Percentiles rank a stretch among this genome's conserved stretches.
Evolutionary conservation across 495 filamentous ascomycete species (phyloP).

Genomic region (Penicilliopsis zonata): DNA sequence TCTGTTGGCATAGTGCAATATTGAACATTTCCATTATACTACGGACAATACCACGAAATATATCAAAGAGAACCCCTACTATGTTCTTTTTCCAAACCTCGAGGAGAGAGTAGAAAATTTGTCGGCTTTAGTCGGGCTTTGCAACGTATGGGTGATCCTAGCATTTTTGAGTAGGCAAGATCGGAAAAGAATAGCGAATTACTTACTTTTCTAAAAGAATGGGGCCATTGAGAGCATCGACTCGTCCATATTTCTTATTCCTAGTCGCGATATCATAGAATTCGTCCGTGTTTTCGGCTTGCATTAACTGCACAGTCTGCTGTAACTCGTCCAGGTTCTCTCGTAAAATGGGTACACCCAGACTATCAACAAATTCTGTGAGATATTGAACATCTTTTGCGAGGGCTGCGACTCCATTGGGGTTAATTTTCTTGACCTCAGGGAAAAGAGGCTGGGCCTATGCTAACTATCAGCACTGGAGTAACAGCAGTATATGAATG

Average conservation of each 20-base stretch:
- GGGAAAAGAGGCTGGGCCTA: constrained; percentile 72
- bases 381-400: constrained; percentile 75
- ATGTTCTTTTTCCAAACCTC: constrained; percentile 56
- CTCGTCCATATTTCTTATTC: constrained; percentile 85
- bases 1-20: too few species aligned
- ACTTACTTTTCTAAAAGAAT: constrained; percentile 77
- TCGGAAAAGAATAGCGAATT: neutral
- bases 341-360: constrained; percentile 67
- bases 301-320: constrained; percentile 81
- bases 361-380: constrained; percentile 67
- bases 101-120: constrained; percentile 58
- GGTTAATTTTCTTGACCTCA: constrained; percentile 73
- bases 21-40: too few species aligned
- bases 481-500: neutral
- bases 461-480: constrained; percentile 6
- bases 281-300: constrained; percentile 79
- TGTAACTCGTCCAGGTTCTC: constrained; percentile 85
- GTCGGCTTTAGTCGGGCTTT: constrained; percentile 44
- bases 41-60: too few species aligned
- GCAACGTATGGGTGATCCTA: constrained; percentile 52
- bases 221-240: constrained; percentile 82
- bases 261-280: constrained; percentile 81
- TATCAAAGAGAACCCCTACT: neutral
- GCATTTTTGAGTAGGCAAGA: constrained; percentile 23
- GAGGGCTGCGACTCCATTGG: constrained; percentile 69